Base-by-base conservation (phyloP, 2,329 filamentous ascomycete genomes). In the Rhytidhysteron rufulum region DNA sequence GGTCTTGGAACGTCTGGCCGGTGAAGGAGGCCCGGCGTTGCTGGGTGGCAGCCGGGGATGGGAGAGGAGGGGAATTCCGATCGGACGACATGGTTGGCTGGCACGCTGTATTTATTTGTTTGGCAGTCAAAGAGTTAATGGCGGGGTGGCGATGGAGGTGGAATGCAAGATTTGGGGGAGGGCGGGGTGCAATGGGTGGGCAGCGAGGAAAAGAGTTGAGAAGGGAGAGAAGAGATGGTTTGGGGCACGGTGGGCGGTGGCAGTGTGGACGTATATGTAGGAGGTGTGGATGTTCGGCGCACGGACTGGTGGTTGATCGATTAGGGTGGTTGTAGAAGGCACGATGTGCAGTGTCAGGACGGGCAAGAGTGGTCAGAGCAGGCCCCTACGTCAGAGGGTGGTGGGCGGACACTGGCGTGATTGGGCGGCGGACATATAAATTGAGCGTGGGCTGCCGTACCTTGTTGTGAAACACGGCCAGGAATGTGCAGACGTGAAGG, bases 1-100 rank as follows among this genome's bases (percentile, higher is more conserved):
- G 60, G 53, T 71, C 70, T 37, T 70, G 69, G 48, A 74, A 71
- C 3, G 70, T 71, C 55, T 71, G 67, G 47, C 70, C 68, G 2
- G 69, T 68, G 44, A 74, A 62, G 5, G 70, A 73, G 25, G 71
- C 67, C 47, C 72, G 71, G 35, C 72, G 68, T 32, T 60, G 55
- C 35, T 65, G 58, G 13, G 64, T 54, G 24, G 60, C 51, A 39
- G 51, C 56, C 29, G 62, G 61, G 29, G 65, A 62, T 33, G 62
- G 57, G 34, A 60, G 58, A 21, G 64, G 65, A 20, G 66, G 66
- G 37, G 63, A 63, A 55, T 65, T 63, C 46, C 63, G 61, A 52
- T 62, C 65, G 51, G 61, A 59, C 39, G 63, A 61, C 60, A 65
- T 66, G 45, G 39, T n/a, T 27, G 24, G 24, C 24, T 27, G 24